Evolutionary conservation across 2,329 filamentous ascomycete species (phyloP), one percentile per base, ranked within the genome.

Genomic region (Monosporascus sp.): DNA sequence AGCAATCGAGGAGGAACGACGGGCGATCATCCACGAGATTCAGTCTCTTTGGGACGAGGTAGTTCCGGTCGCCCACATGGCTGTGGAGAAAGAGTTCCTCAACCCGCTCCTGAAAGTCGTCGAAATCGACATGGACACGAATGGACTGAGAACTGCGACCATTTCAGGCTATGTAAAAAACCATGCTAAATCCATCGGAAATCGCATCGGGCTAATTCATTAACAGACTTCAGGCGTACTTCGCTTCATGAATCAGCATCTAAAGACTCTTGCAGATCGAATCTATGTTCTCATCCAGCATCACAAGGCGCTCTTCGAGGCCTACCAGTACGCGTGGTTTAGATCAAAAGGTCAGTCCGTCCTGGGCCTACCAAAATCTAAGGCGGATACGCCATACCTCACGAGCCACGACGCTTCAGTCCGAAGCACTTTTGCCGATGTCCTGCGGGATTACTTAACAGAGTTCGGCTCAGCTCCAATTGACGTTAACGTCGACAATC

Each of bases 1-100:
- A 37, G 58, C 55, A 4, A 48, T 60, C 2, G 51, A 59, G 14
- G 56, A 62, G 6, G 64, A 66, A 49, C 55, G 60, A 22, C 40
- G 50, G 7, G 63, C 60, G 2, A 57, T 68, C 11, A 37, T 60
- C 17, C 59, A 60, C 11, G 67, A 69, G 35, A 68, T 68, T 40
- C 61, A 65, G 24, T 68, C 64, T 26, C 57, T 69, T 1, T 68
- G 65, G 67, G 67, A 69, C 38, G 67, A 69, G 54, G 64, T 68
- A 37, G 62, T 68, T 22, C 67, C 67, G 7, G 66, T 69, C 7
- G 65, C 67, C 1, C 65, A 69, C 51, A 69, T 69, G 67, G 65
- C 63, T 4, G 66, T 66, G 7, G 65, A 68, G 38, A 63, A 63
- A 22, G 61, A 68, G 26, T 66, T 63, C 38, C 58, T 68, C 11